A percentile compares a stretch with the other conserved stretches of the same genome.
These are phyloP conservation scores for Alternaria burnsii DNA, from an alignment of 2,329 filamentous ascomycete species.

Conservation along the genomic window DNA sequence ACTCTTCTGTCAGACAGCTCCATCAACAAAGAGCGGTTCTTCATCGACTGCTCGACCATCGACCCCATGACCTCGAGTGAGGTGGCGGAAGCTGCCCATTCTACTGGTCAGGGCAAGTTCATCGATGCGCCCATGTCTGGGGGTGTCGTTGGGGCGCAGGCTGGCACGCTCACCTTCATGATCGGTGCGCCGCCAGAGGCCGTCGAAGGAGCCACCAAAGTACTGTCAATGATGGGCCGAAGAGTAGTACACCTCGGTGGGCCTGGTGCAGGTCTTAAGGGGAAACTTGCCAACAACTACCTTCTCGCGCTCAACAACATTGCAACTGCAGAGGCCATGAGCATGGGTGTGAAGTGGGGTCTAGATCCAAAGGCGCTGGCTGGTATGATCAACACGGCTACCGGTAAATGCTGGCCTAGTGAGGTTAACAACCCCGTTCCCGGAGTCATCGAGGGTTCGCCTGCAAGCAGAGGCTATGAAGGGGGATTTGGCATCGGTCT, in stretches of 20 bases:
- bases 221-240: constrained; percentile 84
- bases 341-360: constrained; percentile 69
- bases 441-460: constrained; percentile 79
- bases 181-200: constrained; percentile 73
- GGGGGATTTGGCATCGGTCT: constrained; percentile 61
- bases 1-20: constrained; percentile 60
- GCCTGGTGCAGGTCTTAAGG: constrained; percentile 85
- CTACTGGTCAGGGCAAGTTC: constrained; percentile 75
- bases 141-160: constrained; percentile 88
- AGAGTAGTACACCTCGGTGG: constrained; percentile 85
- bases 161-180: constrained; percentile 95
- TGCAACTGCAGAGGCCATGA: constrained; percentile 72
- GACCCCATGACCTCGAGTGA: constrained; percentile 84
- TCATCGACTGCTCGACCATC: constrained; percentile 97
- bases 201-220: constrained; percentile 70
- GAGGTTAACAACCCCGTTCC: constrained; percentile 95
- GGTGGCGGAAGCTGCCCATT: constrained; percentile 75
- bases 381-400: constrained; percentile 89
- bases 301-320: constrained; percentile 93
- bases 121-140: constrained; percentile 98
- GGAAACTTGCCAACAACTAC: constrained; percentile 98
- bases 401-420: constrained; percentile 94
- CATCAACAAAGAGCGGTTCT: constrained; percentile 71
- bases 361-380: constrained; percentile 74
- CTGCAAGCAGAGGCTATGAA: constrained; percentile 75